Evolutionary conservation across 78 protist genomes (phyloP), one percentile per base, ranked within the genome.

Genomic region (Bodo saltans): DNA sequence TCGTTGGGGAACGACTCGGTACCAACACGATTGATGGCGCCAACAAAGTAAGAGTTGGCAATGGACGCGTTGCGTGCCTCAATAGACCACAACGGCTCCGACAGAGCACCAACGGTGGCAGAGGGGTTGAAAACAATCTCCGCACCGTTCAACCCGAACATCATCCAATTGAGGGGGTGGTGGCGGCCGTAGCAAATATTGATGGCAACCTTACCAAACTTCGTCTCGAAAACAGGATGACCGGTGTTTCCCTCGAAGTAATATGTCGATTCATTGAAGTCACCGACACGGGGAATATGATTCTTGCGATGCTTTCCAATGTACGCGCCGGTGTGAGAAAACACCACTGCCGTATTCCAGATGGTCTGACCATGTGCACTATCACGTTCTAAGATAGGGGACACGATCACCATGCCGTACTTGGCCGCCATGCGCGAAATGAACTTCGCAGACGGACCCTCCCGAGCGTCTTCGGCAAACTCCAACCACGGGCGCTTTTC

Each of bases 281-380:
- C 98, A 41, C 98, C 98, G n/a, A 94, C 93, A 29, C 97, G 83
- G 28, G 98, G 98, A 23, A 96, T 96, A 88, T 96, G 97, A 79
- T 93, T 94, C 91, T 96, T 94, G 67, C 97, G 78, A 39, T 87
- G 85, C 85, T 93, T 93, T 12, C 97, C 98, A 41, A 94, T 83
- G 42, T 86, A 70, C 35, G 79, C 42, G 35, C 97, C 98, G 41
- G 67, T 79, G 76, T 93, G 83, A 42, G 88, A 83, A 32, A 95
- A 87, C 28, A 95, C 94, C 32, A 93, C 97, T 0, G 96, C 96
- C 3, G 98, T 95, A 86, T 95, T 95, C 92, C 92, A 90, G 47
- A 95, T 92, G 52, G 83, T 74, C 28, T 88, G 84, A 27, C 86
- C 83, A 53, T 93, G 93, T 39, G 52, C 79, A 27, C 42, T 83